Evolutionary conservation across 2,329 filamentous ascomycete species (phyloP).

Genomic region (Ascochyta rabiei): DNA sequence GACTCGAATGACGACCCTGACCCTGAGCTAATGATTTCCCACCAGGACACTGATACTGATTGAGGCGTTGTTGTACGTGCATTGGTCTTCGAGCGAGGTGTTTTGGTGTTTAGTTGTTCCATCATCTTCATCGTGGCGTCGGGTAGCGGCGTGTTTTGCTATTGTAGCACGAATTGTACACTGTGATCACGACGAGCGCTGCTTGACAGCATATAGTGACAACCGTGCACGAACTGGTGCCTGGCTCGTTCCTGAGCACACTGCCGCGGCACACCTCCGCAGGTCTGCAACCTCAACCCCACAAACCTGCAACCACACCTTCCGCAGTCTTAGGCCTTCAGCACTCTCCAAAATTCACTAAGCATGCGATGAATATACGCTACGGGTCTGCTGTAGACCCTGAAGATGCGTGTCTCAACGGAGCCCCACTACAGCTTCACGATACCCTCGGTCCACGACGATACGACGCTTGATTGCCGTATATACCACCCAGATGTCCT

Average conservation of each 20-base stretch:
- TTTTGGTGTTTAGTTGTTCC: neutral
- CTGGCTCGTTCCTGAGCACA: conserved; percentile 4
- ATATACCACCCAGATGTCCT: conserved; percentile 67
- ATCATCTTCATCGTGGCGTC: no score
- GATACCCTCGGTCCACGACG: conserved; percentile 84
- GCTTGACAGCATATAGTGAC: neutral
- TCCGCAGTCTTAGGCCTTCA: neutral
- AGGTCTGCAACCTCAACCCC: conserved; percentile 3
- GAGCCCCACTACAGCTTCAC: conserved; percentile 65
- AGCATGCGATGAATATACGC: conserved; percentile 32
- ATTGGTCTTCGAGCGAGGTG: conserved; percentile 1
- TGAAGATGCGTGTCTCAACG: conserved; percentile 27
- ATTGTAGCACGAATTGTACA: neutral
- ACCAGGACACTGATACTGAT: conserved; percentile 51
- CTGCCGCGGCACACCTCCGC: conserved; percentile 2
- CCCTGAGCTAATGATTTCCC: conserved; percentile 57
- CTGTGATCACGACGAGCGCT: neutral
- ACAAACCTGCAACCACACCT: conserved; percentile 1
- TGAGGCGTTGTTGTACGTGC: conserved; percentile 13
- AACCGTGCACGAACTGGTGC: neutral
- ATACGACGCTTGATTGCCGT: conserved; percentile 76
- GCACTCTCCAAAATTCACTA: neutral
- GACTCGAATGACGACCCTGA: conserved; percentile 54
- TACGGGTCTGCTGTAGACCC: conserved; percentile 34
- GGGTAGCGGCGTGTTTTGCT: neutral